Evolutionary conservation across 495 filamentous ascomycete genomes (phyloP), one percentile per base, ranked within the genome.

Genomic region (Tuber brumale): DNA sequence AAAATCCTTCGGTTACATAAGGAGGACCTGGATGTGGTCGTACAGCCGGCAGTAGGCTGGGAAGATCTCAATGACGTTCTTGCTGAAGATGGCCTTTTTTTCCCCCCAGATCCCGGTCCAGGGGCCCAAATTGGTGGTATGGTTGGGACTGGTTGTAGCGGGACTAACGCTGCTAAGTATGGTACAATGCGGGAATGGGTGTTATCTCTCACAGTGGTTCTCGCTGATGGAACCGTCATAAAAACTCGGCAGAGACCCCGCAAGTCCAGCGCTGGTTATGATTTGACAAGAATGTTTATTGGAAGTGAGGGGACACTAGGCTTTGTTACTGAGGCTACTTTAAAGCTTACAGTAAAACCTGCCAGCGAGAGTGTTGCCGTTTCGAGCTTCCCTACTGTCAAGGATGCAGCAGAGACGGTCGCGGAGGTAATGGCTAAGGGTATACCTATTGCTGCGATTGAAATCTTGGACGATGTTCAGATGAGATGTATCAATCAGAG

Each of bases 121-220:
- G 91, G 91, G 27, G 92, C 92, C 70, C 92, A 92, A 90, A 97
- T 98, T 77, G 95, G 95, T 51, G 95, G 95, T 61, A 98, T 98
- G 95, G 90, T 97, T 19, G 94, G 93, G 0, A 97, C 95, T 0
- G 94, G 94, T 44, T 97, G 95, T 87, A 92, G 89, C 76, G 95
- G 95, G 46, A 98, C 95, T 44, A 97, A 98, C 84, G 91, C 95
- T 23, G 94, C 96, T 81, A 88, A 93, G 39, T 98, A 97, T 83
- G 95, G 95, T 1, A 97, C 95, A 0, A 98, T 97, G 95, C 90
- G 93, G 77, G 95, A 98, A 81, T 97, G 94, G 94, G 95, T 97
- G 0, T 85, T 97, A 41, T 91, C 89, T 70, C 85, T 99, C 39
- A 99, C 95, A 0, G 93, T 97, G 18, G 95, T 99, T 0, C 86